A percentile compares a stretch with the other conserved stretches of the same genome.
Conservation (phyloP, 495 filamentous ascomycete species). For the Aspergillus steynii region DNA sequence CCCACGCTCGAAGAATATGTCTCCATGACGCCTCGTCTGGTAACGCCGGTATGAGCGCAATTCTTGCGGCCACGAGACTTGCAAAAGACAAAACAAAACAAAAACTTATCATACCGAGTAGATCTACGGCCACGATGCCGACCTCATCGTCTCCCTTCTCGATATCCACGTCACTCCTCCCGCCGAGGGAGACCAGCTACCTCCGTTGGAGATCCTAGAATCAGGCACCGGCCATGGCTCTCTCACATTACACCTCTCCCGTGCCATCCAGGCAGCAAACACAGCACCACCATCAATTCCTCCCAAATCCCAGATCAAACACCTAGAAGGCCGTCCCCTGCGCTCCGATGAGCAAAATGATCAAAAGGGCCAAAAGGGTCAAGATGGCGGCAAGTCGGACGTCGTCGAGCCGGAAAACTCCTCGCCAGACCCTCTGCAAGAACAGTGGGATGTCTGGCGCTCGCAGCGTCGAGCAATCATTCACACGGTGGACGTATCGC, state of each 20-base stretch:
- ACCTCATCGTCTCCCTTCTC: constrained; percentile 69
- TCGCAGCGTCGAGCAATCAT: constrained; percentile 61
- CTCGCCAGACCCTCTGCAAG: constrained; percentile 19
- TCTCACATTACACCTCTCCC: constrained; percentile 69
- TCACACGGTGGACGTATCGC: constrained; percentile 66
- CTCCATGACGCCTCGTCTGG: constrained; percentile 58
- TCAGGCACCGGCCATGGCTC: constrained; percentile 80
- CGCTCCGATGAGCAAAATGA: constrained; percentile 25
- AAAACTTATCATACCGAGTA: constrained; percentile 34
- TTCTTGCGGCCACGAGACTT: background rate
- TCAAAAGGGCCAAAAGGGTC: background rate
- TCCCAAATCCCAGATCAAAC: constrained; percentile 36
- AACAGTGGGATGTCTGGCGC: constrained; percentile 48
- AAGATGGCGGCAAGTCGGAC: background rate
- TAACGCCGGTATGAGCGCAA: constrained; percentile 63
- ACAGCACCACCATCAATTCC: constrained; percentile 39
- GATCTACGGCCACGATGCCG: constrained; percentile 74
- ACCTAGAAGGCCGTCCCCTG: constrained; percentile 29
- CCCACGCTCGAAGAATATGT: constrained; percentile 75
- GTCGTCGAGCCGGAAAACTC: background rate
- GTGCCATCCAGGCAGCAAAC: constrained; percentile 77
- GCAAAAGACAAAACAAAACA: background rate
- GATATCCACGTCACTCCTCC: constrained; percentile 63
- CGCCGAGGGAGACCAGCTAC: constrained; percentile 25
- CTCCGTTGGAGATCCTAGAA: constrained; percentile 68